Evolutionary conservation across 345 rosid genomes (phyloP), one percentile per base, ranked within the genome.

Genomic region (Salix caprea): DNA sequence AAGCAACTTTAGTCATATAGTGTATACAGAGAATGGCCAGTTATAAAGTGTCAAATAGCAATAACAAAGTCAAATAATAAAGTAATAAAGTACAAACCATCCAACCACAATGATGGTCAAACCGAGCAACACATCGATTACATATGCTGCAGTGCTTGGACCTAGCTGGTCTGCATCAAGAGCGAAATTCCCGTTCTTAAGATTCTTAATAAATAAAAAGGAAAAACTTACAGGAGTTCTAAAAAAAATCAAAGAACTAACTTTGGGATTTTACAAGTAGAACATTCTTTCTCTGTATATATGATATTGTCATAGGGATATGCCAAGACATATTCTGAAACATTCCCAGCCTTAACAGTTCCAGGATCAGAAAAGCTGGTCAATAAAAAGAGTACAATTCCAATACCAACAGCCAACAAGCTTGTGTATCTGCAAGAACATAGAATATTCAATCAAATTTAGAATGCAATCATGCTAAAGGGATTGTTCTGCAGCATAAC

Each of bases 91-190:
- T 21, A 69, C 89, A 1, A 76, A 94, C 98, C 98, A 92, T 94
- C 98, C 98, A 94, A 65, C 98, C 97, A 81, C 97, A 94, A 72
- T 94, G 98, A 87, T 94, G 98, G 71, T 94, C 98, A 83, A 94
- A 94, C 46, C 98, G 93, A 60, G 97, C 98, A 40, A 94, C 94
- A 86, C 98, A 94, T 14, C 94, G 91, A 83, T 88, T 83, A 66
- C 97, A 94, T 78, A 94, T 86, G 87, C 98, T 87, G 83, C 98
- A 94, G 80, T 92, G 97, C 86, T 94, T 94, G 79, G 97, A 94
- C 85, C 98, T 89, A 74, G 98, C 97, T 77, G 98, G 98, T 84
- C 98, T 94, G 78, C 37, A 82, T n/a, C 84, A 46, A 54, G 74
- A 36, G 36, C 23, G 64, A 70, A 73, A 30, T 71, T 72, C 67